Percentiles rank a stretch among this genome's conserved stretches.
Conservation (phyloP, 176 grass and related monocot genomes). For the Oryza brachyantha region DNA sequence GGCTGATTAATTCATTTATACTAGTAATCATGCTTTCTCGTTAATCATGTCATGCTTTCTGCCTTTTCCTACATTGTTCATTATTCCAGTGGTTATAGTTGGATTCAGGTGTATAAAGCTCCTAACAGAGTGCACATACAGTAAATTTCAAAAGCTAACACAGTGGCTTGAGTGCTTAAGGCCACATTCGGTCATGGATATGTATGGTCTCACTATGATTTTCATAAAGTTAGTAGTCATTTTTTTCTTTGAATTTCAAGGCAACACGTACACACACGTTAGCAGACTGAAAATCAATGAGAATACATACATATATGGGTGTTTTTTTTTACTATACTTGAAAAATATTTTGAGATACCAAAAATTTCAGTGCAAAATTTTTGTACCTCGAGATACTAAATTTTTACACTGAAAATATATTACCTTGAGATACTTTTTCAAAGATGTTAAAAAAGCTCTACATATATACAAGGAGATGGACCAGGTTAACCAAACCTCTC, state of each 20-base stretch:
- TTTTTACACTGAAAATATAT: too few species aligned
- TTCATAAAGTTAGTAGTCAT: not conserved
- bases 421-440: too few species aligned
- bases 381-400: too few species aligned
- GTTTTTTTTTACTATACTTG: too few species aligned
- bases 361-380: too few species aligned
- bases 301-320: not conserved
- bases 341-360: too few species aligned
- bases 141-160: conserved; percentile 26
- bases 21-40: conserved; percentile 28
- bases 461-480: not conserved
- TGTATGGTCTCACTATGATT: conserved; percentile 28
- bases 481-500: not conserved
- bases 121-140: conserved; percentile 1
- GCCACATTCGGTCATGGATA: not conserved
- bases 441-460: too few species aligned
- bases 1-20: conserved; percentile 5
- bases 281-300: not conserved
- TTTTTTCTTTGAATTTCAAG: not conserved
- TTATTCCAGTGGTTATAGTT: conserved; percentile 44
- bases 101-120: conserved; percentile 31
- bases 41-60: conserved; percentile 34
- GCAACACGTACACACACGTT: not conserved
- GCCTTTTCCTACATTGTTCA: conserved; percentile 31
- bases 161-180: conserved; percentile 8